These are phyloP conservation scores for Rhododendron mucronatum DNA, from an alignment of 148 eudicot species.

Conservation along the genomic window DNA sequence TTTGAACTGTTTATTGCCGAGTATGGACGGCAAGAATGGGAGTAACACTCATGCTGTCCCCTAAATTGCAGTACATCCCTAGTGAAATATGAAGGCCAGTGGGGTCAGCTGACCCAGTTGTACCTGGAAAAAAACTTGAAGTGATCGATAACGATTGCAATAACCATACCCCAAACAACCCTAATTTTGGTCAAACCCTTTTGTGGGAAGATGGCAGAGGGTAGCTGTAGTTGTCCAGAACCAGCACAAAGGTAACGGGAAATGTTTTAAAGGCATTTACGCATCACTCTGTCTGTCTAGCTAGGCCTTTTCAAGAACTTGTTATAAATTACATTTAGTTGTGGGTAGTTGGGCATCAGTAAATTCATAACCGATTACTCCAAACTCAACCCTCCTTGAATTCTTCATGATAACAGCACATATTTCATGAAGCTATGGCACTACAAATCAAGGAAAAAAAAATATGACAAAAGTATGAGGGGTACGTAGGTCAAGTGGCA, in stretches of 20 bases:
- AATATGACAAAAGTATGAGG: neutral
- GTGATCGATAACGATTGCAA: neutral
- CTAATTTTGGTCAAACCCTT: neutral
- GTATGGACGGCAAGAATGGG: too few species aligned
- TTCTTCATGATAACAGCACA: neutral
- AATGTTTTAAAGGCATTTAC: neutral
- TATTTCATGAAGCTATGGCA: neutral
- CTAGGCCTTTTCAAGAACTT: neutral
- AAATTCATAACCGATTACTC: neutral
- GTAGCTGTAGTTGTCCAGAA: neutral
- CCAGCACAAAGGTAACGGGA: neutral
- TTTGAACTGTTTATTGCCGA: too few species aligned
- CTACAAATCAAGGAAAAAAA: neutral
- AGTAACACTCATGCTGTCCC: too few species aligned
- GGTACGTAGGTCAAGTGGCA: neutral
- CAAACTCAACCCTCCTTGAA: neutral
- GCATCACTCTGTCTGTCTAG: neutral
- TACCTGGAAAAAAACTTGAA: neutral
- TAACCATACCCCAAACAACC: neutral
- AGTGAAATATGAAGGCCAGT: too few species aligned
- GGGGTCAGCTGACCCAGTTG: too few species aligned
- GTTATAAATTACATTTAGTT: neutral
- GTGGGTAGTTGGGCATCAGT: neutral
- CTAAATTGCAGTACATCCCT: too few species aligned
- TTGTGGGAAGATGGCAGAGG: slow-evolving; percentile 1